Conservation (phyloP, 371 early-diverging fungal species). For the Rhizopus microsporus region DNA sequence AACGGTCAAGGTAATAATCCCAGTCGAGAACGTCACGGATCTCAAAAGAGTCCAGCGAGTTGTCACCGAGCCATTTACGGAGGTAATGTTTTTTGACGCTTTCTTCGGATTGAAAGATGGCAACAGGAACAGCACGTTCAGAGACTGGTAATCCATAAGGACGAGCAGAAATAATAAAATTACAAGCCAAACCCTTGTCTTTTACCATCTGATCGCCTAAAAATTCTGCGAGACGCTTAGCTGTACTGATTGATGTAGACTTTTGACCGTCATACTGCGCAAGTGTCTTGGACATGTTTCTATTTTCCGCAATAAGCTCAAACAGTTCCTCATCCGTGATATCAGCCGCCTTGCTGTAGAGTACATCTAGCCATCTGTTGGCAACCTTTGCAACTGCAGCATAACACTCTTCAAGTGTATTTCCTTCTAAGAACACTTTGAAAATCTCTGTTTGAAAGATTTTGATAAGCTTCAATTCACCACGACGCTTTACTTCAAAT, state of each 20-base stretch:
- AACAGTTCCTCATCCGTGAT: slow-evolving; percentile 93
- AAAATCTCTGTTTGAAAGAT: slow-evolving; percentile 98
- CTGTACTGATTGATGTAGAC: slow-evolving; percentile 96
- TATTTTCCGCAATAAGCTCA: slow-evolving; percentile 97
- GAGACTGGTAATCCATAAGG: slow-evolving; percentile 92
- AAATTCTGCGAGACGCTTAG: slow-evolving; percentile 96
- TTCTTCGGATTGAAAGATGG: slow-evolving; percentile 91
- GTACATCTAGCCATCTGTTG: slow-evolving; percentile 96
- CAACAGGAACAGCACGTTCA: slow-evolving; percentile 96
- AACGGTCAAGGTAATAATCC: slow-evolving; percentile 98
- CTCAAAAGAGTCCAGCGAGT: slow-evolving; percentile 69
- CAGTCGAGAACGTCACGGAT: slow-evolving; percentile 97
- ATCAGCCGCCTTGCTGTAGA: slow-evolving; percentile 85
- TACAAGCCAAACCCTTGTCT: slow-evolving; percentile 96
- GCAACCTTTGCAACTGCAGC: slow-evolving; percentile 86
- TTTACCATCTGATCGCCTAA: slow-evolving; percentile 98
- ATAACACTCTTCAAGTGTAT: slow-evolving; percentile 92
- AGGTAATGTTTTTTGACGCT: slow-evolving; percentile 83
- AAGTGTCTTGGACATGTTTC: slow-evolving; percentile 95
- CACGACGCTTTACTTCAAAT: slow-evolving; percentile 99
- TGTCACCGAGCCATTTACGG: slow-evolving; percentile 93
- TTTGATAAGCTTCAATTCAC: slow-evolving; percentile 99
- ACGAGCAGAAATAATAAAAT: slow-evolving; percentile 92
- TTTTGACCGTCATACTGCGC: slow-evolving; percentile 94
- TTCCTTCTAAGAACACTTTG: slow-evolving; percentile 89